These are phyloP conservation scores for Chondrus crispus DNA, from an alignment of 23 red algal species.

Conservation along the genomic window DNA sequence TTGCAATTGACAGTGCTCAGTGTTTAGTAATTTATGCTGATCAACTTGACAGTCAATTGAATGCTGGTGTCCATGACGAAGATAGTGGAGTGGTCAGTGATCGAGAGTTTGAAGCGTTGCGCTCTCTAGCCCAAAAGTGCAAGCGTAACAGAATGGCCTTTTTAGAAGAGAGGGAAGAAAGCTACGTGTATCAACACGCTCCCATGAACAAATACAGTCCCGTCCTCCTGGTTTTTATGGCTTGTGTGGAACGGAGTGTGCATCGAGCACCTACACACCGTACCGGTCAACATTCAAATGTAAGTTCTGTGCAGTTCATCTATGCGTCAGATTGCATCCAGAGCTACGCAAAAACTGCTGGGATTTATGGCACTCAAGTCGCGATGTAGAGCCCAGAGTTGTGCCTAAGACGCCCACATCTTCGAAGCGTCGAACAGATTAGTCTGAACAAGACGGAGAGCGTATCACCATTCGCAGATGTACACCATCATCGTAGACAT, in stretches of 20 bases:
- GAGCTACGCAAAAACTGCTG: background rate
- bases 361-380: background rate
- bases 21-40: background rate
- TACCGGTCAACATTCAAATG: background rate
- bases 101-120: background rate
- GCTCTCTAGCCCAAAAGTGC: background rate
- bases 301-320: background rate
- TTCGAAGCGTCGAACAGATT: no score
- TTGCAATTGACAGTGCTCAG: background rate
- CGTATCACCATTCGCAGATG: no score
- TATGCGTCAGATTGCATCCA: background rate
- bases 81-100: background rate
- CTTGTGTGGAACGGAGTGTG: background rate
- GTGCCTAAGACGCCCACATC: no score
- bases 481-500: no score
- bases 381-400: background rate
- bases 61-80: background rate
- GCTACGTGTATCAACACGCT: background rate
- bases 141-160: background rate
- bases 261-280: background rate
- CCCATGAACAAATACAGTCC: background rate
- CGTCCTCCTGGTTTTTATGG: background rate
- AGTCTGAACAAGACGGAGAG: no score
- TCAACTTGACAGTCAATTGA: background rate
- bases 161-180: background rate